Base-by-base conservation (phyloP, 768 basidiomycete species). In the Nidularia sp. region DNA sequence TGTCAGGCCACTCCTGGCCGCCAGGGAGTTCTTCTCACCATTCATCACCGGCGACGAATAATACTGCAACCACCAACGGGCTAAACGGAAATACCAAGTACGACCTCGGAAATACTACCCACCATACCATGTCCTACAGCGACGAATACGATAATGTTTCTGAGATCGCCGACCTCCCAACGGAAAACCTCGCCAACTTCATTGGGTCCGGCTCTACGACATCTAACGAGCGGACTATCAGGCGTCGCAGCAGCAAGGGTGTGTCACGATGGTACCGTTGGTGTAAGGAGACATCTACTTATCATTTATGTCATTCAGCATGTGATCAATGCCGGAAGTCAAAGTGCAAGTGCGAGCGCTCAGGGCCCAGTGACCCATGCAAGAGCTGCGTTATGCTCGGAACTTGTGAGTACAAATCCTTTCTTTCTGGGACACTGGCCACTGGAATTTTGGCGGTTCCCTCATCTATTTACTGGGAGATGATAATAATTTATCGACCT, bases 261-360 rank as follows among this genome's bases (percentile, higher is more conserved):
- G 57, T 18, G 69, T 66, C 41, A 45, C 49, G 34, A 45, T 51
- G 22, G 32, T 25, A 34, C 50, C 12, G 51, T 45, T 44, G 35
- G 5, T 51, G 51, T 33, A 48, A 33, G 29, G 34, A 46, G 29
- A 35, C 46, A 33, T 52, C 41, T 45, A 44, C 46, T 47, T 43
- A 48, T 58, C 52, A 34, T 46, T n/a, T n/a, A n/a, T n/a, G n/a
- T n/a, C n/a, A n/a, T 47, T 34, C 50, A 88, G 90, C 91, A 22
- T 93, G 90, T 70, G 90, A 93, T 68, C 89, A 92, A 61, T 93
- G 91, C 66, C 81, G 90, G 51, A 93, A 93, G 67, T 88, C 84
- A 62, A 92, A 92, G 63, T 93, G 91, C 75, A 92, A 92, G 69
- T 93, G 91, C 67, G 91, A 92, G 68, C 83, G 88, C 34, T 55